A percentile compares a stretch with the other conserved stretches of the same genome.
Conservation (phyloP, 2,329 filamentous ascomycete species). For the Colletotrichum sp. region DNA sequence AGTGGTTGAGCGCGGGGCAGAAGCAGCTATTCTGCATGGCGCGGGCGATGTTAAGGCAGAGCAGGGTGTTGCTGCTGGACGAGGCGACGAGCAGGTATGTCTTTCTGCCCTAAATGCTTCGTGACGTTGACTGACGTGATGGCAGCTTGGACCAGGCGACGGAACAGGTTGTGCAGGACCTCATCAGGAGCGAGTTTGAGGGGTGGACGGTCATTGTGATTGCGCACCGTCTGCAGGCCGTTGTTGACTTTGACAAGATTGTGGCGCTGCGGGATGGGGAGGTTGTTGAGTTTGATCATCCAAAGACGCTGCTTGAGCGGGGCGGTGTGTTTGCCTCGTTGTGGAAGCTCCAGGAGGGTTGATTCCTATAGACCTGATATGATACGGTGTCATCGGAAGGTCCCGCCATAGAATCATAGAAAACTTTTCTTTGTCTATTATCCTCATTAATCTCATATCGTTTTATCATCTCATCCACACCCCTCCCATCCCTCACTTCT, state of each 20-base stretch:
- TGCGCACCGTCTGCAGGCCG: slow-evolving; percentile 47
- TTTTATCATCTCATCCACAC: not conserved
- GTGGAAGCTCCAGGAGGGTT: slow-evolving; percentile 6
- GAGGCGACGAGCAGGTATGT: slow-evolving; percentile 42
- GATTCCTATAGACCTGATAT: not conserved
- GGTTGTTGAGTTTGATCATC: not conserved
- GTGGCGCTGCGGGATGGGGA: slow-evolving; percentile 26
- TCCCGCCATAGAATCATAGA: not conserved
- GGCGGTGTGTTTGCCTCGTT: not conserved
- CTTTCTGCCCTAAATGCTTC: slow-evolving; percentile 14
- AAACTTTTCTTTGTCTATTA: not conserved
- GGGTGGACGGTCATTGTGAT: slow-evolving; percentile 53
- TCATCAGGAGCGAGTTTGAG: slow-evolving; percentile 32
- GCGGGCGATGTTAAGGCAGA: slow-evolving; percentile 32
- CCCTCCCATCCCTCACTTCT: not conserved
- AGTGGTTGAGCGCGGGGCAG: slow-evolving; percentile 36
- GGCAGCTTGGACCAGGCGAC: slow-evolving; percentile 35
- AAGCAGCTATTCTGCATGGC: slow-evolving; percentile 37
- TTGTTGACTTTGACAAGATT: slow-evolving; percentile 56
- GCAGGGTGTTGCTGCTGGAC: slow-evolving; percentile 35
- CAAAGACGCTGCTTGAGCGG: not conserved
- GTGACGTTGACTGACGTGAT: slow-evolving; percentile 30
- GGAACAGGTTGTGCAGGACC: slow-evolving; percentile 32
- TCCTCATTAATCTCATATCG: not conserved
- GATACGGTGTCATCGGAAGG: not conserved